Evolutionary conservation across 805 yeast species (phyloP).

Genomic region (Kodamaea lidongshanica): DNA sequence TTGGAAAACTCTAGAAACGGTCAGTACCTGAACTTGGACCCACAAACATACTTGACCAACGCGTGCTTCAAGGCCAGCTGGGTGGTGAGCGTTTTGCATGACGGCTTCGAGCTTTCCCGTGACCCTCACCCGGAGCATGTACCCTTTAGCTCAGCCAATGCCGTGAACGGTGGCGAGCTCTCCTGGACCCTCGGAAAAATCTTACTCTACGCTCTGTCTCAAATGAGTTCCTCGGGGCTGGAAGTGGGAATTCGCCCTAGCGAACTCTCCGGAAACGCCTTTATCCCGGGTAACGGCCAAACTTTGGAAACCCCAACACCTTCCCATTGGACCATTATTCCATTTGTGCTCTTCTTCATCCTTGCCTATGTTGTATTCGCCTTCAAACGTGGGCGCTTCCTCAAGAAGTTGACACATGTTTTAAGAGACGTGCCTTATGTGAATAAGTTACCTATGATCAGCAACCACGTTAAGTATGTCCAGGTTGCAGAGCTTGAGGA

Average conservation of each 20-base stretch:
- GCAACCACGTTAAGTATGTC: slow-evolving; percentile 1
- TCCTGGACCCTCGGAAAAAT: slow-evolving; percentile 96
- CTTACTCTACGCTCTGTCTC: slow-evolving; percentile 72
- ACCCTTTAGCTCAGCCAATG: slow-evolving; percentile 77
- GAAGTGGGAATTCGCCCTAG: slow-evolving; percentile 39
- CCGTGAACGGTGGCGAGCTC: slow-evolving; percentile 75
- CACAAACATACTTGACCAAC: slow-evolving; percentile 47
- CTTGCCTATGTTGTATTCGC: slow-evolving; percentile 7
- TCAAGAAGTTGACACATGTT: slow-evolving; percentile 1
- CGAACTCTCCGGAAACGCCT: slow-evolving; percentile 25
- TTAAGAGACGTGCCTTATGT: slow-evolving; percentile 1
- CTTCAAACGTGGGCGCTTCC: slow-evolving; percentile 1
- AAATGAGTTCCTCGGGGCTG: slow-evolving; percentile 28
- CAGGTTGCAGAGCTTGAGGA: slow-evolving; percentile 23
- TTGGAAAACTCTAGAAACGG: slow-evolving; percentile 49
- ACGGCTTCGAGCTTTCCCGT: slow-evolving; percentile 85
- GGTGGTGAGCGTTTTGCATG: slow-evolving; percentile 85
- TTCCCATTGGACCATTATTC: slow-evolving; percentile 2
- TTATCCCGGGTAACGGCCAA: slow-evolving; percentile 31
- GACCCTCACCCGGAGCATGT: slow-evolving; percentile 34
- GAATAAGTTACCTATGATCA: slow-evolving; percentile 2
- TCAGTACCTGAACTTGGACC: slow-evolving; percentile 50
- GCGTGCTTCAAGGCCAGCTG: slow-evolving; percentile 95
- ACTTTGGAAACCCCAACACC: no score
- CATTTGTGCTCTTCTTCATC: slow-evolving; percentile 14